Conservation (phyloP, 2,329 filamentous ascomycete species). For the Fusarium metavorans region DNA sequence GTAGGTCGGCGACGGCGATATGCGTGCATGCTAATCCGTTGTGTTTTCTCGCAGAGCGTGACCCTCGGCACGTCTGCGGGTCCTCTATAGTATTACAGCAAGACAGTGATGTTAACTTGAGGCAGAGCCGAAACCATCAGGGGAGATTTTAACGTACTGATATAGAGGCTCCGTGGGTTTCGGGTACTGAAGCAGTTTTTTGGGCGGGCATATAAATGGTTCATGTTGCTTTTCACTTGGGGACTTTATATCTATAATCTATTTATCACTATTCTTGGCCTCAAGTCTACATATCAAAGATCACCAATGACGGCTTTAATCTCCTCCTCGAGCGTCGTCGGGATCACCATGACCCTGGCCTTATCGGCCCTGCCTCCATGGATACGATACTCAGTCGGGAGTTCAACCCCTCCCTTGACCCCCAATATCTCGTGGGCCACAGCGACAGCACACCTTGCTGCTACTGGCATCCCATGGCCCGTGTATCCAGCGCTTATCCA, state of each 20-base stretch:
- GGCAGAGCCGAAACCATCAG: neutral
- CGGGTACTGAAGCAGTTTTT: neutral
- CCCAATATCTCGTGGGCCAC: constrained; percentile 70
- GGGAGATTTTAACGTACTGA: neutral
- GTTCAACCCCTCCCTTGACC: constrained; percentile 51
- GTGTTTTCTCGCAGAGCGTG: constrained; percentile 30
- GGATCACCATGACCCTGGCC: constrained; percentile 35
- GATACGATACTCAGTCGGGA: constrained; percentile 58
- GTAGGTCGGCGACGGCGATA: constrained; percentile 41
- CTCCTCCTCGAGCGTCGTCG: constrained; percentile 44
- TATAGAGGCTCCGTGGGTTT: neutral
- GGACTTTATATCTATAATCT: constrained; percentile 1
- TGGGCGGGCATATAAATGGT: neutral
- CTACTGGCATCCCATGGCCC: constrained; percentile 82
- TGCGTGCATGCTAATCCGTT: constrained; percentile 39
- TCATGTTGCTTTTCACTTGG: neutral
- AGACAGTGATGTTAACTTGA: neutral
- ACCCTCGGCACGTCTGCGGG: constrained; percentile 16
- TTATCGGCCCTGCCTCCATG: constrained; percentile 48
- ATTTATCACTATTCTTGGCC: neutral
- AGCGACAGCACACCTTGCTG: constrained; percentile 74
- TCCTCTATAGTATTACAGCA: constrained; percentile 3
- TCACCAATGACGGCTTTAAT: constrained; percentile 38
- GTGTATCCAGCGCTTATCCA: constrained; percentile 77
- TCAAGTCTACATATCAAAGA: neutral